phyloP scores from a whole-genome alignment of 768 basidiomycete species.

The Rhizopogon salebrosus region DNA sequence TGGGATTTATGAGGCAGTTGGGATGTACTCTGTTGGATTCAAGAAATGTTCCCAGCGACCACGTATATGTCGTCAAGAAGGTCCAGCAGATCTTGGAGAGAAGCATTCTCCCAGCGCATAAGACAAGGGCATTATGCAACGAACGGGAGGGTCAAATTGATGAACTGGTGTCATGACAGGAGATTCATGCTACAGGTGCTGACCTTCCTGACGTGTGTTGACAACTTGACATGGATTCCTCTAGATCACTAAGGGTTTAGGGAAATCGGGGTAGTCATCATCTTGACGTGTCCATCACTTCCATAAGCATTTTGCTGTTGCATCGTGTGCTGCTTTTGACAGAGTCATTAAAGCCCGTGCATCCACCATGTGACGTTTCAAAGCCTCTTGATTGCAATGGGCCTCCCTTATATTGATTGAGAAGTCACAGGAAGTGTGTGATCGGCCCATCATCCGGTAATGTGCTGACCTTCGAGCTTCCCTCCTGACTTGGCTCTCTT shows the following conservation, averaged over 20 bases:
- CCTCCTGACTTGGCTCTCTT: background rate
- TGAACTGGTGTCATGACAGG: background rate
- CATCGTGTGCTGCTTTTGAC: background rate
- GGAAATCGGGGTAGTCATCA: background rate
- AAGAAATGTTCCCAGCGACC: background rate
- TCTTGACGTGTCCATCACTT: constrained; percentile 1
- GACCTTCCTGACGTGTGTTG: background rate
- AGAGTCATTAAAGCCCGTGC: background rate
- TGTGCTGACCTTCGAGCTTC: background rate
- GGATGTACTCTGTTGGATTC: background rate
- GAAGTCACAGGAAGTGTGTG: background rate
- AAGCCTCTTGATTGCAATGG: background rate
- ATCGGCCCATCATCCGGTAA: background rate
- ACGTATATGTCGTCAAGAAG: background rate
- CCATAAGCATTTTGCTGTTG: background rate
- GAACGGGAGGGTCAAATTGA: too few relatives aligned
- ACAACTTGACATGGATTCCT: background rate
- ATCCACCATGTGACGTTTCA: background rate
- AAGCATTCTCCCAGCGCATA: background rate
- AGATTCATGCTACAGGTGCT: background rate
- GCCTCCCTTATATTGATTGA: background rate
- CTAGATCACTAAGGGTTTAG: background rate
- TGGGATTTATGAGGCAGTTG: too few relatives aligned
- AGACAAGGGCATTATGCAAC: background rate
- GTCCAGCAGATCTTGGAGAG: background rate